phyloP scores from a whole-genome alignment of 805 yeast genomes.

The Brettanomyces custersianus region DNA sequence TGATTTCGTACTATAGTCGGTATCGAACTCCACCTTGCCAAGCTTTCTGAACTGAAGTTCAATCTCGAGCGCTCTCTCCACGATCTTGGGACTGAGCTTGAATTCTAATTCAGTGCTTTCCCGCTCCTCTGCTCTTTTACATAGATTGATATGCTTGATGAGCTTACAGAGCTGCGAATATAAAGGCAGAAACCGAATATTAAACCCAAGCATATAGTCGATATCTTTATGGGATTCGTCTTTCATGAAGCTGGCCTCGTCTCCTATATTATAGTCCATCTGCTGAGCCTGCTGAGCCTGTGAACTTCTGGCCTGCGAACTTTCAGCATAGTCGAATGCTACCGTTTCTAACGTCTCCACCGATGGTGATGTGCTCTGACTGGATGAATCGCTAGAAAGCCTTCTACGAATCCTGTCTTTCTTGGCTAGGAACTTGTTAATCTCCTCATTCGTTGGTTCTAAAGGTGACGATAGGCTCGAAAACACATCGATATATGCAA shows the following conservation, averaged over 20 bases:
- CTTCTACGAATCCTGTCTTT: neutral
- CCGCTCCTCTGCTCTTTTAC: conserved; percentile 5
- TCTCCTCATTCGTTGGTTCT: conserved; percentile 20
- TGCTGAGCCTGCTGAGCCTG: conserved; percentile 5
- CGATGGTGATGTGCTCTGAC: neutral
- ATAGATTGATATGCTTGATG: conserved; percentile 24
- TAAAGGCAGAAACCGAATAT: conserved; percentile 48
- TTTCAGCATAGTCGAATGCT: neutral
- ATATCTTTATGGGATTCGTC: conserved; percentile 33
- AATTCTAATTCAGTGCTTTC: conserved; percentile 2
- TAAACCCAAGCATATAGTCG: conserved; percentile 61
- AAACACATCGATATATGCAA: conserved; percentile 56
- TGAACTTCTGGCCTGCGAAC: neutral
- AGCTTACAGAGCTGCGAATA: conserved; percentile 41
- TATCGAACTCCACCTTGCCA: conserved; percentile 10
- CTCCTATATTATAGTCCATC: conserved; percentile 23
- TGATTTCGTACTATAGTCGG: conserved; percentile 3
- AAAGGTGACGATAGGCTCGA: conserved; percentile 52
- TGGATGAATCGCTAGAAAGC: neutral
- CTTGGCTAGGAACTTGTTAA: conserved; percentile 8
- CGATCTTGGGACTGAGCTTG: conserved; percentile 11
- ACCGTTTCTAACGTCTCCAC: neutral
- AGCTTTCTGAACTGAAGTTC: conserved; percentile 24
- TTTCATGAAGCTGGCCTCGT: conserved; percentile 9
- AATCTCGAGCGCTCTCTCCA: conserved; percentile 32